phyloP scores from a whole-genome alignment of 2,329 filamentous ascomycete species.

The Penicillium olsonii region DNA sequence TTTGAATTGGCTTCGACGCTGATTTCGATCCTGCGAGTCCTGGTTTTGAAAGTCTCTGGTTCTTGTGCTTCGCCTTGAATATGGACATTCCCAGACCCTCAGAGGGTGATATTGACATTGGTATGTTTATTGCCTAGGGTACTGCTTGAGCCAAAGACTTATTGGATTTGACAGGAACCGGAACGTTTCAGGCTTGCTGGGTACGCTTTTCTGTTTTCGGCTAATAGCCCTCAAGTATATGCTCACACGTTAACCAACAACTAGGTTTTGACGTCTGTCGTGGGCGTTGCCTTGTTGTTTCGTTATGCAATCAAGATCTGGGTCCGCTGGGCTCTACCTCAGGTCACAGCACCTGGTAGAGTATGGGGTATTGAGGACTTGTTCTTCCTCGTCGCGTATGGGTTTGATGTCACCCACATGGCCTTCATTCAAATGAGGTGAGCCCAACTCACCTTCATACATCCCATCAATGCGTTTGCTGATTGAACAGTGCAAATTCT shows the following conservation, averaged over 20 bases:
- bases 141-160: not conserved
- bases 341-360: conserved; percentile 32
- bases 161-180: conserved; percentile 10
- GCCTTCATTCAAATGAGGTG: conserved; percentile 34
- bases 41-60: not conserved
- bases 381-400: conserved; percentile 32
- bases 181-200: conserved; percentile 23
- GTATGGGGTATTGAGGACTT: conserved; percentile 39
- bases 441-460: not conserved
- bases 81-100: conserved; percentile 22
- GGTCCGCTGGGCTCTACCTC: conserved; percentile 34
- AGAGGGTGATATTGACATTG: conserved; percentile 26
- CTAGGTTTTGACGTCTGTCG: conserved; percentile 24
- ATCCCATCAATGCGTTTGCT: not conserved
- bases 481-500: conserved; percentile 25
- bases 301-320: conserved; percentile 31
- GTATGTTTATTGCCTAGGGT: conserved; percentile 9
- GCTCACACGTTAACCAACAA: conserved; percentile 1
- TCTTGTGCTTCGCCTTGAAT: conserved; percentile 5
- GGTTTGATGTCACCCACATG: conserved; percentile 36
- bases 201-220: conserved; percentile 8
- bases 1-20: conserved; percentile 10
- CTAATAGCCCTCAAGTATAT: not conserved
- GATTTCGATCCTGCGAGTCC: not conserved
- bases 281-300: conserved; percentile 22